These are phyloP conservation scores for Candida ficus DNA, from an alignment of 805 yeast species.

Conservation along the genomic window DNA sequence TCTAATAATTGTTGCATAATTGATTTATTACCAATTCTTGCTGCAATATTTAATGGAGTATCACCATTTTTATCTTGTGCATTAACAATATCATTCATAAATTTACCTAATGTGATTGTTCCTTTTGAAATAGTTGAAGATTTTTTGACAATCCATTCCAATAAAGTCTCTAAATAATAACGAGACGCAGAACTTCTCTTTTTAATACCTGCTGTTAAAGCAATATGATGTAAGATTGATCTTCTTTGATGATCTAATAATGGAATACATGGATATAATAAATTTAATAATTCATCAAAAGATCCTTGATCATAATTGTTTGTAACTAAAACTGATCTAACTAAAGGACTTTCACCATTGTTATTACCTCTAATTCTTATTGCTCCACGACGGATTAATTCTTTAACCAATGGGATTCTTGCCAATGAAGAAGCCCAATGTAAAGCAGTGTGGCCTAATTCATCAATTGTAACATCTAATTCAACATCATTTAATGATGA, in stretches of 20 bases:
- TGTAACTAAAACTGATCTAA: conserved; percentile 79
- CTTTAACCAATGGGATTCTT: conserved; percentile 60
- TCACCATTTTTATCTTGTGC: conserved; percentile 93
- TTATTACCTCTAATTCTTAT: conserved; percentile 70
- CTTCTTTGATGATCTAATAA: conserved; percentile 65
- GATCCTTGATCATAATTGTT: conserved; percentile 76
- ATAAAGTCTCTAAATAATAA: conserved; percentile 63
- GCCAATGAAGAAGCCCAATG: conserved; percentile 97
- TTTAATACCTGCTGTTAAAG: conserved; percentile 70
- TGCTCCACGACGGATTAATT: conserved; percentile 63
- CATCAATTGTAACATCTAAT: conserved; percentile 86
- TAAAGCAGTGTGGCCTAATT: conserved; percentile 85
- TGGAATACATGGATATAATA: conserved; percentile 69
- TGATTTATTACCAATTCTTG: conserved; percentile 77
- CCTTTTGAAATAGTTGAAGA: conserved; percentile 42
- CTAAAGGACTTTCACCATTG: conserved; percentile 82
- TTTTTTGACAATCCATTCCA: conserved; percentile 71
- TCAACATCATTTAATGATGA: conserved; percentile 34
- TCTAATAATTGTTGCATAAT: conserved; percentile 77
- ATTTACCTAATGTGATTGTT: conserved; percentile 45
- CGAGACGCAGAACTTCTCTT: conserved; percentile 69
- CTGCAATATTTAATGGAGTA: conserved; percentile 89
- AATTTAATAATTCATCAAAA: conserved; percentile 64
- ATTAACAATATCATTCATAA: conserved; percentile 70
- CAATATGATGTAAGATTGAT: conserved; percentile 83